Evolutionary conservation across 192 early-diverging fungal species (phyloP).

Genomic region (Irineochytrium annulatum): DNA sequence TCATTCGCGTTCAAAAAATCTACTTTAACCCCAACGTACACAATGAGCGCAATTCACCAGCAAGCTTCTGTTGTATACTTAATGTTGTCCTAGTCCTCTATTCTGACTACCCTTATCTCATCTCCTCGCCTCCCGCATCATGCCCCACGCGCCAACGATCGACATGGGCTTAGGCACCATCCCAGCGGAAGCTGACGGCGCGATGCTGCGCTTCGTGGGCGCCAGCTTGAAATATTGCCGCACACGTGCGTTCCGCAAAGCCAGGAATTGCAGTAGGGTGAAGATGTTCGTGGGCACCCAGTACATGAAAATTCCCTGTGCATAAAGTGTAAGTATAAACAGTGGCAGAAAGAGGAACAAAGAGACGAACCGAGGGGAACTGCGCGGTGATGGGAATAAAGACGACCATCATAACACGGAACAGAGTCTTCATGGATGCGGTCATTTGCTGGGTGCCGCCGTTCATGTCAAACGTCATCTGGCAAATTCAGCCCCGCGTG

Average conservation of each 20-base stretch:
- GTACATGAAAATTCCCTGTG: slow-evolving; percentile 76
- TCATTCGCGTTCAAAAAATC: no score
- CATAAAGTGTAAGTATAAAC: not conserved
- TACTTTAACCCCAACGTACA: no score
- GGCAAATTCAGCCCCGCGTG: not conserved
- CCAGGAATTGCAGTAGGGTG: slow-evolving; percentile 64
- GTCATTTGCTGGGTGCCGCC: slow-evolving; percentile 6
- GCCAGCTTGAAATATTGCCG: no score
- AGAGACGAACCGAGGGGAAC: slow-evolving; percentile 33
- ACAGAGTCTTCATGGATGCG: slow-evolving; percentile 19
- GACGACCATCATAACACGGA: slow-evolving; percentile 24
- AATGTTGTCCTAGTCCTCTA: no score
- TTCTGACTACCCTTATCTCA: no score
- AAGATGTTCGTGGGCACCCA: slow-evolving; percentile 76
- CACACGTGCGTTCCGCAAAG: slow-evolving; percentile 59
- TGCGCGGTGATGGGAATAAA: slow-evolving; percentile 22
- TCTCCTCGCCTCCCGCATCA: no score
- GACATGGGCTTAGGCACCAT: no score
- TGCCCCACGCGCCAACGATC: no score
- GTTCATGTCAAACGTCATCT: not conserved
- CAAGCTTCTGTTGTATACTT: no score
- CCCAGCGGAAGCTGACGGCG: no score
- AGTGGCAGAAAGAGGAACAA: not conserved
- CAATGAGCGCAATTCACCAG: no score
- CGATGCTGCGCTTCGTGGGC: no score